Conservation (phyloP, 768 basidiomycete species). For the Gymnopilus junonius region DNA sequence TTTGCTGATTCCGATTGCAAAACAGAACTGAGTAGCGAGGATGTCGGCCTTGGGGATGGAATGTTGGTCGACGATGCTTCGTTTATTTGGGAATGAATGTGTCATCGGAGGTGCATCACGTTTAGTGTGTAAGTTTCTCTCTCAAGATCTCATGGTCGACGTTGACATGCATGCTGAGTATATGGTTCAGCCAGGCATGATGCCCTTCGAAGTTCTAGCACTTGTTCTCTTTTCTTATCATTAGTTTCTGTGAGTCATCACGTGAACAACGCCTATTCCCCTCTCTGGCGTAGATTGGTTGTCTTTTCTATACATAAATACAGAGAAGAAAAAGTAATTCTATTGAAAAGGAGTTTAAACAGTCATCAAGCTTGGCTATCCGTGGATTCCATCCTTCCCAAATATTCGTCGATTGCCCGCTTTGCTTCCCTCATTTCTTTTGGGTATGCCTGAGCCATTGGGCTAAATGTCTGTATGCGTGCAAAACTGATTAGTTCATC, state of each 20-base stretch:
- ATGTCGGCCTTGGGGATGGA: slow-evolving; percentile 4
- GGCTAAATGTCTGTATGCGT: not conserved
- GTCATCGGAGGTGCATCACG: not conserved
- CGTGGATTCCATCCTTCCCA: not conserved
- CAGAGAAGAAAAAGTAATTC: too few relatives aligned
- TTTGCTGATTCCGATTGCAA: not conserved
- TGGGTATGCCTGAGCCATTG: not conserved
- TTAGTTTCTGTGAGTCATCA: too few relatives aligned
- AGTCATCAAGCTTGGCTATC: not conserved
- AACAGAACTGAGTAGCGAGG: slow-evolving; percentile 4
- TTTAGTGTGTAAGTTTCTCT: too few relatives aligned
- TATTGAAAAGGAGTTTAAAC: too few relatives aligned
- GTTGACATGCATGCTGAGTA: too few relatives aligned
- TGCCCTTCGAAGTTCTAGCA: too few relatives aligned
- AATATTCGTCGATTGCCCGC: not conserved
- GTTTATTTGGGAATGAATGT: slow-evolving; percentile 11
- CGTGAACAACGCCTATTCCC: too few relatives aligned
- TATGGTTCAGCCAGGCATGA: too few relatives aligned
- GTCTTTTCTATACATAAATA: too few relatives aligned
- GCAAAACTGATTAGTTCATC: not conserved
- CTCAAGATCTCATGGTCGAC: too few relatives aligned
- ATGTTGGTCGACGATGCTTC: slow-evolving; percentile 11
- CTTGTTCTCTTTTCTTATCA: too few relatives aligned
- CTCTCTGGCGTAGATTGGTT: too few relatives aligned
- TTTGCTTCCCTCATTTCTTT: not conserved